A percentile compares a stretch with the other conserved stretches of the same genome.
phyloP scores from a whole-genome alignment of 257 asterid genomes.

The Nicotiana obtusifolia region DNA sequence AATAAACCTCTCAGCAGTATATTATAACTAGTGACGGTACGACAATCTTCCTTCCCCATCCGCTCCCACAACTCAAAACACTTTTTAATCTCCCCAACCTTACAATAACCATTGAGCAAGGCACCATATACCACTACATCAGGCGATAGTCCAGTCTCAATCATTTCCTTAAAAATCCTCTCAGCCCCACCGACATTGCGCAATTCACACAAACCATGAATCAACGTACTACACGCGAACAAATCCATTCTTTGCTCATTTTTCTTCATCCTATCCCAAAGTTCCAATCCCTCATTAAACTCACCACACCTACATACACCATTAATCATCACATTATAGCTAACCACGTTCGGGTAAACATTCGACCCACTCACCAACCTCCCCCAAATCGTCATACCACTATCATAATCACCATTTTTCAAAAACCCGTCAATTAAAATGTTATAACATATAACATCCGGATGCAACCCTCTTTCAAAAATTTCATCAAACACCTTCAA shows the following conservation, averaged over 20 bases:
- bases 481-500: slow-evolving; percentile 75
- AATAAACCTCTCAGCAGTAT: slow-evolving; percentile 64
- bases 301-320: slow-evolving; percentile 77
- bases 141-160: slow-evolving; percentile 36
- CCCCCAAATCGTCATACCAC: slow-evolving; percentile 59
- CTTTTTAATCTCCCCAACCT: slow-evolving; percentile 33
- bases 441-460: slow-evolving; percentile 73
- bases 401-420: slow-evolving; percentile 42
- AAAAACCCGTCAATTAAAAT: slow-evolving; percentile 69
- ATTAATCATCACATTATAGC: slow-evolving; percentile 74
- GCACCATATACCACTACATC: slow-evolving; percentile 71
- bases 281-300: slow-evolving; percentile 51
- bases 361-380: slow-evolving; percentile 45
- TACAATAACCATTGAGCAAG: slow-evolving; percentile 62
- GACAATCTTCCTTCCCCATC: slow-evolving; percentile 63
- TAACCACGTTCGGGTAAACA: slow-evolving; percentile 64
- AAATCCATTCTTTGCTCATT: slow-evolving; percentile 62
- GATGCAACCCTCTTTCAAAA: slow-evolving; percentile 59
- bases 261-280: slow-evolving; percentile 68
- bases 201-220: slow-evolving; percentile 69
- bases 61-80: slow-evolving; percentile 67
- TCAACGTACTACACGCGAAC: slow-evolving; percentile 60
- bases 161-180: slow-evolving; percentile 56
- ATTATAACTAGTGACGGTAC: slow-evolving; percentile 73
- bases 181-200: slow-evolving; percentile 70